These are phyloP conservation scores for Aspergillus homomorphus DNA, from an alignment of 495 filamentous ascomycete genomes.

Conservation along the genomic window DNA sequence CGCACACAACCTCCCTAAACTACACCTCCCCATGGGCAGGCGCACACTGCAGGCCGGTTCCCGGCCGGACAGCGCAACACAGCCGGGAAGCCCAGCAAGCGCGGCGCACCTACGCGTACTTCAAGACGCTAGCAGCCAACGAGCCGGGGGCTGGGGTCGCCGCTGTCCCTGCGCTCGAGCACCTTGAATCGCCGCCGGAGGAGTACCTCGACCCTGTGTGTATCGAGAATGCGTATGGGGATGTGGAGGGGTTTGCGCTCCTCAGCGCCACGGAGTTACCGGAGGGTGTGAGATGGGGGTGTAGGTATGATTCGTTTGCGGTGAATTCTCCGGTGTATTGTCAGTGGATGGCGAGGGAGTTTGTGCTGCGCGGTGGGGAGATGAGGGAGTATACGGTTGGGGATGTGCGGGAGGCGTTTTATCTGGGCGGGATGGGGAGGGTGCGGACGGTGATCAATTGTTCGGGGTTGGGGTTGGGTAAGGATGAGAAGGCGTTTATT, in stretches of 20 bases:
- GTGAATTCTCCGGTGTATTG: constrained; percentile 64
- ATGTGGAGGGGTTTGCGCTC: constrained; percentile 45
- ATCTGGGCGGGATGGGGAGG: constrained; percentile 22
- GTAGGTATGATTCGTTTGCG: constrained; percentile 55
- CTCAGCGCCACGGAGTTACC: constrained; percentile 42
- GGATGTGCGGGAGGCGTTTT: constrained; percentile 47
- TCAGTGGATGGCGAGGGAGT: constrained; percentile 50
- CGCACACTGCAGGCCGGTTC: constrained; percentile 57
- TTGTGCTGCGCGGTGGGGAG: constrained; percentile 49
- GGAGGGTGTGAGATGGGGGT: constrained; percentile 50
- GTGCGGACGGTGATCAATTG: constrained; percentile 57
- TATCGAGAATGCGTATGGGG: constrained; percentile 27
- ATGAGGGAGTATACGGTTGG: constrained; percentile 43
- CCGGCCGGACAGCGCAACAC: constrained; percentile 39
- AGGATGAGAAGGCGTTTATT: constrained; percentile 48
- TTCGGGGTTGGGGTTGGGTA: constrained; percentile 52
- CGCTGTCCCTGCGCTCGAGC: constrained; percentile 54
- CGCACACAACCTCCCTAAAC: constrained; percentile 51
- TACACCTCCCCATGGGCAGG: constrained; percentile 66
- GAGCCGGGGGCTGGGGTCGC: constrained; percentile 53
- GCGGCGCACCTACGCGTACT: constrained; percentile 47
- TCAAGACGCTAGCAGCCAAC: constrained; percentile 38
- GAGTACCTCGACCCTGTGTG: constrained; percentile 39
- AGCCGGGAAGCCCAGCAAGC: constrained; percentile 49
- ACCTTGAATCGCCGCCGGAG: constrained; percentile 50